Evolutionary conservation across 495 filamentous ascomycete genomes (phyloP).

Genomic region (Penicillium cosmopolitanum): DNA sequence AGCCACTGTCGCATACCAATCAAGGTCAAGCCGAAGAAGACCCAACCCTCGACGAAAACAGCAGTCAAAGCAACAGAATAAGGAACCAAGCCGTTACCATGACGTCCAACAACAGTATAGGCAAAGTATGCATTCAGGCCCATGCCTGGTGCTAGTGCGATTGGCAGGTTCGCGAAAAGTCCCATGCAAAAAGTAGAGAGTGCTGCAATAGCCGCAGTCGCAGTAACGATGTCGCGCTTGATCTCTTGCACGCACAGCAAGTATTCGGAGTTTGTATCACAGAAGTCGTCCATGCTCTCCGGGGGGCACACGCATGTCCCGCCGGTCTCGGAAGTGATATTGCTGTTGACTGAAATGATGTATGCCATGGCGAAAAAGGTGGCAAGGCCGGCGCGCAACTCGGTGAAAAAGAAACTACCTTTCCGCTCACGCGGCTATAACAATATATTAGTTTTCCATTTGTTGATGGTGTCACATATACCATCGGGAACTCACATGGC

Average conservation of each 20-base stretch:
- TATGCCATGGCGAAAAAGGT: slow-evolving; percentile 92
- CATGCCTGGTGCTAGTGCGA: slow-evolving; percentile 81
- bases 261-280: slow-evolving; percentile 60
- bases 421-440: slow-evolving; percentile 64
- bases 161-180: slow-evolving; percentile 70
- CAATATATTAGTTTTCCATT: background rate
- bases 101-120: slow-evolving; percentile 76
- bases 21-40: slow-evolving; percentile 70
- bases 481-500: slow-evolving; percentile 59
- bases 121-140: slow-evolving; percentile 84
- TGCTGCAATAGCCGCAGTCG: slow-evolving; percentile 76
- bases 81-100: slow-evolving; percentile 67
- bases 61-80: slow-evolving; percentile 75
- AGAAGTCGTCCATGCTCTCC: slow-evolving; percentile 51
- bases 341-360: slow-evolving; percentile 75
- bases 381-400: slow-evolving; percentile 75
- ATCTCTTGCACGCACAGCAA: slow-evolving; percentile 65
- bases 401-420: slow-evolving; percentile 76
- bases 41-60: slow-evolving; percentile 80
- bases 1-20: slow-evolving; percentile 83
- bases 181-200: slow-evolving; percentile 75
- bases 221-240: slow-evolving; percentile 76
- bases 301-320: slow-evolving; percentile 75
- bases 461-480: background rate
- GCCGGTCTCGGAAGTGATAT: slow-evolving; percentile 65